Base-by-base conservation (phyloP, 805 yeast genomes). In the Suhomyces sp. region DNA sequence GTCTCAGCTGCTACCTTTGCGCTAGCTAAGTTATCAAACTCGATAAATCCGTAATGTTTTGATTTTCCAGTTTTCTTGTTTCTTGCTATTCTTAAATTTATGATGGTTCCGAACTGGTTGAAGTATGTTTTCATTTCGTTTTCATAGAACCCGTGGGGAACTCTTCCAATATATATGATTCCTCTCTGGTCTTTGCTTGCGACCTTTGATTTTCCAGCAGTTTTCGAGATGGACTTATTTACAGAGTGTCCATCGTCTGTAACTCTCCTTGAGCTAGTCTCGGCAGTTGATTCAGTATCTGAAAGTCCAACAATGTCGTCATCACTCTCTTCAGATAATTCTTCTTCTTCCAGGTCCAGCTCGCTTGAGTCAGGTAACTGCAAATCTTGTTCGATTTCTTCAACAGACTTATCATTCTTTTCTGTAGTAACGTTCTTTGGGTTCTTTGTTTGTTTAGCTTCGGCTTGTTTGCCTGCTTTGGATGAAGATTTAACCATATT, bases 91-190 rank as follows among this genome's bases (percentile, higher is more conserved):
- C 92, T 84, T 51, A 91, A 78, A 59, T 89, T 84, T 44, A 83
- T 77, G 53, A 94, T 85, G 39, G 81, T 85, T 55, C 99, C 99
- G 72, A 94, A 94, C 73, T 94, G 99, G 46, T 81, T 71, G 67
- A 94, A 93, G 71, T 94, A 94, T 62, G 83, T 81, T 55, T 80
- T 80, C 77, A 87, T 75, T 67, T 88, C 93, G 39, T 71, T 77
- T 71, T 94, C 98, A 61, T 90, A 85, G 74, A 94, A 90, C 41
- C 96, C 97, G 60, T 86, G 85, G 44, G 99, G 99, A 57, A 94
- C 79, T 65, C 97, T 83, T 50, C 98, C 97, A 33, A 94, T 81
- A 68, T 92, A 94, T 50, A 94, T 74, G 49, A 90, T 89, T 35
- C 93, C 91, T 46, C 82, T 77, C 29, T 51, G 37, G 35, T 64